phyloP scores from a whole-genome alignment of 192 early-diverging fungal species.

The Powellomyces hirtus region DNA sequence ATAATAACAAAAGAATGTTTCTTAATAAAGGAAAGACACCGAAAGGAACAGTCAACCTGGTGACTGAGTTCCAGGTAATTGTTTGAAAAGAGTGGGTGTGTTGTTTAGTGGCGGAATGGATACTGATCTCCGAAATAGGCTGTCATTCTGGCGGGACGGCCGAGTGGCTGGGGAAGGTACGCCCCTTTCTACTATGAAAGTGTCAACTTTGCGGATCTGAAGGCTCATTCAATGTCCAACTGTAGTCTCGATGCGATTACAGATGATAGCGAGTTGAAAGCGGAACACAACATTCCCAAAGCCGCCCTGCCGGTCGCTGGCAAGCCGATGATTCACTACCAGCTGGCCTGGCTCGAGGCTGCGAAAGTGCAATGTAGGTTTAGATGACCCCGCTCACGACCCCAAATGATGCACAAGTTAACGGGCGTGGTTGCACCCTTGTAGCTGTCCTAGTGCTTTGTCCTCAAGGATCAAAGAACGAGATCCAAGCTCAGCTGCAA shows the following conservation, averaged over 20 bases:
- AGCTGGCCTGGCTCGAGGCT: constrained; percentile 89
- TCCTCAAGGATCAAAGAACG: constrained; percentile 58
- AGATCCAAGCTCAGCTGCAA: constrained; percentile 62
- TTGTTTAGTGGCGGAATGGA: background rate
- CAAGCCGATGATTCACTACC: constrained; percentile 92
- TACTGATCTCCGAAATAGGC: constrained; percentile 2
- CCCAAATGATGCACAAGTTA: too few species aligned
- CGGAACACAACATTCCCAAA: constrained; percentile 64
- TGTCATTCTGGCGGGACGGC: constrained; percentile 24
- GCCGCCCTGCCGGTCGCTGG: constrained; percentile 92
- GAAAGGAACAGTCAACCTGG: constrained; percentile 11
- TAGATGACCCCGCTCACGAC: too few species aligned
- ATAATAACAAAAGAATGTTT: constrained; percentile 17
- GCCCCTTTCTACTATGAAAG: background rate
- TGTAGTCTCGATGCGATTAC: constrained; percentile 16
- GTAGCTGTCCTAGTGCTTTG: constrained; percentile 25
- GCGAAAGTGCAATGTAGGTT: constrained; percentile 40
- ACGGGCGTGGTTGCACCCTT: too few species aligned
- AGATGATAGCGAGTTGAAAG: constrained; percentile 15
- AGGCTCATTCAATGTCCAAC: background rate
- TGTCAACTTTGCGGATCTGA: background rate
- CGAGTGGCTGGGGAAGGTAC: constrained; percentile 22
- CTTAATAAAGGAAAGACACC: constrained; percentile 9
- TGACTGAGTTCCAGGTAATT: constrained; percentile 25
- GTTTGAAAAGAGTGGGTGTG: background rate